These are phyloP conservation scores for Sphagnum magellanicum DNA, from an alignment of 228 moss, liverwort and hornwort species.

Conservation along the genomic window DNA sequence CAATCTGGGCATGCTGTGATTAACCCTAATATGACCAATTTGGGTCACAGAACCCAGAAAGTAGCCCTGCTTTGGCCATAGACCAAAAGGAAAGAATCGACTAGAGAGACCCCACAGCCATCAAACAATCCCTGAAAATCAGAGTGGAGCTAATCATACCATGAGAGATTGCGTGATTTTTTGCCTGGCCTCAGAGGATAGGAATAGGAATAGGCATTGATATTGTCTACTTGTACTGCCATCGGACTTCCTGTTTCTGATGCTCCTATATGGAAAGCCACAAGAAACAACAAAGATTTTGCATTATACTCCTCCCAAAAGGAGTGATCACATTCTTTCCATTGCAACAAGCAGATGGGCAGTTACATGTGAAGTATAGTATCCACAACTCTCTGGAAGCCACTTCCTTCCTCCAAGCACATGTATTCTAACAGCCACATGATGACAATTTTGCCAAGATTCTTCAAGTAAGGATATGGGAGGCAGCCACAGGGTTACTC, in stretches of 20 bases:
- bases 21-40: neutral
- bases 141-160: conserved; percentile 32
- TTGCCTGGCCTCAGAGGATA: conserved; percentile 52
- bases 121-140: neutral
- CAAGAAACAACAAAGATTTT: neutral
- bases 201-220: conserved; percentile 73
- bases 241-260: neutral
- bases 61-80: neutral
- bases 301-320: neutral
- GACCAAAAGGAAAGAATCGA: neutral
- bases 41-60: no score
- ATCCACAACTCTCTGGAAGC: no score
- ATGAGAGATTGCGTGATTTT: conserved; percentile 39
- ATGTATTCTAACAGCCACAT: neutral
- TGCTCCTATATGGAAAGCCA: neutral
- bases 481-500: neutral
- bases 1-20: neutral
- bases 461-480: neutral
- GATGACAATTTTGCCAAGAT: neutral
- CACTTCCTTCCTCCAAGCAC: no score
- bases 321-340: neutral
- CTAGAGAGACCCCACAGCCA: neutral
- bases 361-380: no score
- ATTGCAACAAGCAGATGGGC: neutral
- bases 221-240: conserved; percentile 65